Base-by-base conservation (phyloP, 2,329 filamentous ascomycete species). In the Pezicula radicicola region DNA sequence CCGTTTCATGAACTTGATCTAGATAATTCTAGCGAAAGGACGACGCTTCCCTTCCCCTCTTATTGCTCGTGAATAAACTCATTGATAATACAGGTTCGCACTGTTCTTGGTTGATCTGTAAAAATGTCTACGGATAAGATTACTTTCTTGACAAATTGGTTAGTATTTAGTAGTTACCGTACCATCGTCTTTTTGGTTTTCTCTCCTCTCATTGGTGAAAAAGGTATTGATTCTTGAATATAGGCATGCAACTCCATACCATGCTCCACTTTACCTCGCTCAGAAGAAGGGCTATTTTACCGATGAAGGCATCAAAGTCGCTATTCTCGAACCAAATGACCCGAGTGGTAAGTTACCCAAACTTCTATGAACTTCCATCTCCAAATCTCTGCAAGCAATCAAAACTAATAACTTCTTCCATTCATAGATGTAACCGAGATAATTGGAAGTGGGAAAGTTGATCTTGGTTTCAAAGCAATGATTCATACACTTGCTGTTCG, bases 11-110 rank as follows among this genome's bases (percentile, higher is more conserved):
- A 89, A 90, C 86, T 89, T 89, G 86, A 89, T 88, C 85, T 88
- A 84, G 83, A 85, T 86, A 88, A 89, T 88, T 79, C 85, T 85
- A 88, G 87, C 87, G 87, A 85, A 89, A 89, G 87, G 83, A 89
- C 82, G 85, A 89, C 87, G 87, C 87, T 86, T 81, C 63, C 65
- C 62, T 55, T 57, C 59, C 53, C 57, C 51, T 55, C 51, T 25
- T 7, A 25, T 25, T 5, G 25, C 25, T 25, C 25, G 25, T 25
- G 25, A 25, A 25, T 25, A 25, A 25, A 25, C 25, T 25, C 25
- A 25, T 25, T 25, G 6, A 25, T 25, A 25, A 43, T 53, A 50
- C 51, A 60, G 53, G 59, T 61, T 61, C 67, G 75, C 77, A 83
- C 69, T 83, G 75, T 65, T 60, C 56, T 58, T 75, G 68, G 65